Evolutionary conservation across 2,329 filamentous ascomycete species (phyloP).

Genomic region (Parafenestella ontariensis): DNA sequence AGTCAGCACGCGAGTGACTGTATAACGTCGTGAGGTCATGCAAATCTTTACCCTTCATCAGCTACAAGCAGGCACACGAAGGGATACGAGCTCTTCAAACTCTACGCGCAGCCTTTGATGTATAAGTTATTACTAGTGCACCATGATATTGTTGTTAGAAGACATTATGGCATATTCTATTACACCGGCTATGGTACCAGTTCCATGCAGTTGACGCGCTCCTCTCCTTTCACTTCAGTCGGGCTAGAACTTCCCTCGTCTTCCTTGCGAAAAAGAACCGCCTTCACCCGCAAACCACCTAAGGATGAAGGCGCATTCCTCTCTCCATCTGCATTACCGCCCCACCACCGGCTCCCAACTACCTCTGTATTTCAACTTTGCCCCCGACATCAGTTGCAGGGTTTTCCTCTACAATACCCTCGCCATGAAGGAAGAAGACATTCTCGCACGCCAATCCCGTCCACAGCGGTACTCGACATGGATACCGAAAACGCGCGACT

Average conservation of each 20-base stretch:
- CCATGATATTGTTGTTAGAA: too few species aligned
- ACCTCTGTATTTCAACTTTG: neutral
- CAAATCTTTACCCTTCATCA: neutral
- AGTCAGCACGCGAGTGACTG: neutral
- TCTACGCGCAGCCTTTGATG: too few species aligned
- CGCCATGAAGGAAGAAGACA: slow-evolving; percentile 14
- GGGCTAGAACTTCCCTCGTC: neutral
- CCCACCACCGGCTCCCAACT: neutral
- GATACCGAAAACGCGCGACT: slow-evolving; percentile 22
- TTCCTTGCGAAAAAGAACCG: neutral
- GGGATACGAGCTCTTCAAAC: neutral
- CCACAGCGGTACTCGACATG: slow-evolving; percentile 21
- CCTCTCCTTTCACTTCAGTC: neutral
- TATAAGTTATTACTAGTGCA: too few species aligned
- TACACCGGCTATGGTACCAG: too few species aligned
- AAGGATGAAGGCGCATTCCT: neutral
- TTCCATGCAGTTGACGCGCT: neutral
- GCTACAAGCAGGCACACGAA: neutral
- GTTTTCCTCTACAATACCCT: neutral
- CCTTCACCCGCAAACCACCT: neutral
- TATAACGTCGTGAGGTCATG: neutral
- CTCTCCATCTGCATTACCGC: neutral
- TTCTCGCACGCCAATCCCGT: slow-evolving; percentile 20
- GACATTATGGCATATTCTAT: too few species aligned
- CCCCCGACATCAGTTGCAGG: neutral